A percentile compares a stretch with the other conserved stretches of the same genome.
phyloP scores from a whole-genome alignment of 2,329 filamentous ascomycete species.

The Fusarium penzigii region DNA sequence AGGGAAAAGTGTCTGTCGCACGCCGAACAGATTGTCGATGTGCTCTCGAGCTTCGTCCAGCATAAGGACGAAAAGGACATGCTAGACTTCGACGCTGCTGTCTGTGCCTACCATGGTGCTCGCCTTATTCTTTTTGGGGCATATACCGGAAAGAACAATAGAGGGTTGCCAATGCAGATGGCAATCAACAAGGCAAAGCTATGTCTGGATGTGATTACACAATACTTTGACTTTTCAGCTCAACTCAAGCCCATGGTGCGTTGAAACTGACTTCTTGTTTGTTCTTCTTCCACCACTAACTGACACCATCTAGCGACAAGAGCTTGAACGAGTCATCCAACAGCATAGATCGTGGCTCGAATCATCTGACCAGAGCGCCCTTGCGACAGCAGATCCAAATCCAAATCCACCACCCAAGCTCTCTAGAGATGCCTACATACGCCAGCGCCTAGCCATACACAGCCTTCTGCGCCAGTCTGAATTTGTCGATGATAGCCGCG shows the following conservation, averaged over 20 bases:
- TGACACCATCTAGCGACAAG: constrained; percentile 16
- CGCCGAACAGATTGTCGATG: constrained; percentile 38
- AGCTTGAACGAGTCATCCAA: constrained; percentile 29
- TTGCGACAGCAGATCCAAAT: constrained; percentile 13
- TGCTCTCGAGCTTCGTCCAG: constrained; percentile 36
- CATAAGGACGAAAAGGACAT: constrained; percentile 30
- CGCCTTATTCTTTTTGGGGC: constrained; percentile 39
- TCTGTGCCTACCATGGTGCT: constrained; percentile 45
- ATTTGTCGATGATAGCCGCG: constrained; percentile 41
- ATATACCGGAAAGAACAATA: constrained; percentile 27
- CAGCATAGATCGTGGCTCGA: constrained; percentile 28
- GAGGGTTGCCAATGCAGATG: constrained; percentile 28
- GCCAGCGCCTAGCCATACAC: constrained; percentile 39
- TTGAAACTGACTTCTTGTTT: too few species aligned
- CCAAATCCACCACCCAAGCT: constrained; percentile 14
- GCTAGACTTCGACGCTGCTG: constrained; percentile 43
- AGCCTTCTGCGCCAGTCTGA: constrained; percentile 41
- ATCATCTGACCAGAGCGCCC: constrained; percentile 17
- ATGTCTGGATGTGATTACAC: constrained; percentile 27
- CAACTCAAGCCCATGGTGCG: constrained; percentile 29
- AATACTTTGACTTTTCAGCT: constrained; percentile 31
- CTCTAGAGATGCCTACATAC: constrained; percentile 25
- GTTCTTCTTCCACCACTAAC: accelerated
- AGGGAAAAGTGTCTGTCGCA: constrained; percentile 39
- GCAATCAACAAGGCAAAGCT: constrained; percentile 28